Evolutionary conservation across 2,329 filamentous ascomycete species (phyloP), one percentile per base, ranked within the genome.

Genomic region (Nannizzia gypsea): DNA sequence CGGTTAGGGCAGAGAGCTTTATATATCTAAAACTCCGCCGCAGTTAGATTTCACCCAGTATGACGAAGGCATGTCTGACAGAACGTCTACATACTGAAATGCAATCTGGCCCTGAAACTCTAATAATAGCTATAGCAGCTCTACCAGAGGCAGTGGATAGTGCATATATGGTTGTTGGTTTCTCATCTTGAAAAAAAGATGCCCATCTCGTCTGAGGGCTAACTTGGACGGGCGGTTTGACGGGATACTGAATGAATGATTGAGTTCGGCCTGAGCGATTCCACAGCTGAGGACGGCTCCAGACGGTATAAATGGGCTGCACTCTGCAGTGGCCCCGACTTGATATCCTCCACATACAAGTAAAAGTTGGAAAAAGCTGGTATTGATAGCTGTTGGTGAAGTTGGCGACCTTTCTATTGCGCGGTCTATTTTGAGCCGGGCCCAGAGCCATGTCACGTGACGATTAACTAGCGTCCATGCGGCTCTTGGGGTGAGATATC

Each of bases 111-210:
- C 93, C 93, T 3, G 93, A 96, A 26, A 96, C 80, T 13, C 93
- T 84, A 58, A 97, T 84, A 38, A 97, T 85, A 1, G 92, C 92
- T 70, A 99, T 96, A 1, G 90, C 93, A 48, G 90, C 90, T 69
- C 85, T 85, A 1, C 92, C 93, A 9, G 87, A 78, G 0, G 89
- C 90, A 0, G 91, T 95, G 0, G 92, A 96, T 0, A 97, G 77
- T 0, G 93, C 93, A 72, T 95, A 97, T 58, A 99, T 95, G 1
- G 92, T 97, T 2, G 72, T 70, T 11, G 56, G 4, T 28, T 15
- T 42, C 52, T 58, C 62, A 59, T 54, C 59, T n/a, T 34, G 34
- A 13, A 48, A 24, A 28, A 36, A 58, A 20, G 56, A 44, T 17
- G 24, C 6, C 34, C 54, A 56, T n/a, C 54, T 56, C 34, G 31